Conservation (phyloP, 2,329 filamentous ascomycete species). For the Pestalotiopsis sp. region DNA sequence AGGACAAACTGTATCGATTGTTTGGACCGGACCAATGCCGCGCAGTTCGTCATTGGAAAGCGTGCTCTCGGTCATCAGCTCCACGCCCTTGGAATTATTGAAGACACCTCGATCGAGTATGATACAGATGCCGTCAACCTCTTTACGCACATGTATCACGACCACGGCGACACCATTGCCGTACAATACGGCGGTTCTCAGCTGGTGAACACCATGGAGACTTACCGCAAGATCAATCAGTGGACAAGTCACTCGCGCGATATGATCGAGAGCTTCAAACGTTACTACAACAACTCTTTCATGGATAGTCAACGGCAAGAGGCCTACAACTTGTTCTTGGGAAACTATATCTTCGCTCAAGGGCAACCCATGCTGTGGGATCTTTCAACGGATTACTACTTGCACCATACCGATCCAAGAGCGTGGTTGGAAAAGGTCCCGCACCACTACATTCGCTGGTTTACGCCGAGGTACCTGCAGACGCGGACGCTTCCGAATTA, state of each 20-base stretch:
- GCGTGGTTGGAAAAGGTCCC: conserved; percentile 64
- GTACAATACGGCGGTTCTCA: conserved; percentile 98
- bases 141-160: conserved; percentile 98
- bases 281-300: conserved; percentile 99
- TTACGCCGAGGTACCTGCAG: conserved; percentile 71
- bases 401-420: conserved; percentile 86
- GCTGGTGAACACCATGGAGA: conserved; percentile 98
- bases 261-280: conserved; percentile 99
- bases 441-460: conserved; percentile 88
- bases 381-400: conserved; percentile 89
- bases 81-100: conserved; percentile 85
- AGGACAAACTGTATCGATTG: conserved; percentile 98
- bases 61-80: conserved; percentile 89
- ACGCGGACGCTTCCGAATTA: conserved; percentile 59
- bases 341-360: conserved; percentile 87
- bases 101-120: conserved; percentile 78
- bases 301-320: conserved; percentile 97
- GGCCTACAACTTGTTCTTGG: conserved; percentile 95
- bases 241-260: conserved; percentile 97
- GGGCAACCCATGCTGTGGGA: conserved; percentile 98
- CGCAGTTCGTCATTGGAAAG: conserved; percentile 97
- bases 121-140: conserved; percentile 95
- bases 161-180: conserved; percentile 96
- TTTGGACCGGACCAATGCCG: conserved; percentile 93
- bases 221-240: conserved; percentile 97